Evolutionary conservation across 805 yeast genomes (phyloP).

Genomic region (Candida quercuum): DNA sequence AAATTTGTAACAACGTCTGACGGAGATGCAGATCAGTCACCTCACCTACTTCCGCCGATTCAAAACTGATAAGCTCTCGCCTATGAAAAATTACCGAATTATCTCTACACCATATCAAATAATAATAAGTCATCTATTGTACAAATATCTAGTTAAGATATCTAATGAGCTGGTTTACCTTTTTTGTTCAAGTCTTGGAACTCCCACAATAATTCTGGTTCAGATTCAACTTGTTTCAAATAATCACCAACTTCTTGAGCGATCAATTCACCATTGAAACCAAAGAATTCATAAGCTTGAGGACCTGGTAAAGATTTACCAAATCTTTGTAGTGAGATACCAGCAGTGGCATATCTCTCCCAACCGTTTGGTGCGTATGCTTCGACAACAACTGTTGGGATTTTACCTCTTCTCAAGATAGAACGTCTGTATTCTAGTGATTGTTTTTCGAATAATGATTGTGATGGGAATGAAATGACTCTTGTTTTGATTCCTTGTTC

Average conservation of each 20-base stretch:
- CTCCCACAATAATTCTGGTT: constrained; percentile 19
- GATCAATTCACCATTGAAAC: constrained; percentile 22
- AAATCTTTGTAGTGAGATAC: constrained; percentile 27
- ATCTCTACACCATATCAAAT: too few relatives aligned
- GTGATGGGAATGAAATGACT: constrained; percentile 29
- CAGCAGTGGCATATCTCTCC: constrained; percentile 33
- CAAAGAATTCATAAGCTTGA: constrained; percentile 28
- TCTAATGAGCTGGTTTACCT: constrained; percentile 1
- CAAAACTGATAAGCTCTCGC: too few relatives aligned
- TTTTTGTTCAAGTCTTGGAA: constrained; percentile 27
- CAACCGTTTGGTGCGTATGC: constrained; percentile 31
- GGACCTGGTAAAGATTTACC: constrained; percentile 33
- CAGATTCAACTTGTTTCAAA: constrained; percentile 8
- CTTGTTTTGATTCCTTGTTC: constrained; percentile 23
- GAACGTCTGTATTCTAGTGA: constrained; percentile 22
- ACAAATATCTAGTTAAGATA: too few relatives aligned
- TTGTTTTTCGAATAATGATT: constrained; percentile 27
- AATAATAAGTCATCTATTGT: too few relatives aligned
- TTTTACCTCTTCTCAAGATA: constrained; percentile 21
- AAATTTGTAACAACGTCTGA: too few relatives aligned
- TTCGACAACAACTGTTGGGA: constrained; percentile 29
- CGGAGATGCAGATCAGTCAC: too few relatives aligned
- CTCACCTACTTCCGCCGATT: too few relatives aligned
- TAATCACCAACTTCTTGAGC: constrained; percentile 27
- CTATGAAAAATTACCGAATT: too few relatives aligned